A percentile compares a stretch with the other conserved stretches of the same genome.
Evolutionary conservation across 2,329 filamentous ascomycete species (phyloP).

Genomic region (Phoma herbarum): DNA sequence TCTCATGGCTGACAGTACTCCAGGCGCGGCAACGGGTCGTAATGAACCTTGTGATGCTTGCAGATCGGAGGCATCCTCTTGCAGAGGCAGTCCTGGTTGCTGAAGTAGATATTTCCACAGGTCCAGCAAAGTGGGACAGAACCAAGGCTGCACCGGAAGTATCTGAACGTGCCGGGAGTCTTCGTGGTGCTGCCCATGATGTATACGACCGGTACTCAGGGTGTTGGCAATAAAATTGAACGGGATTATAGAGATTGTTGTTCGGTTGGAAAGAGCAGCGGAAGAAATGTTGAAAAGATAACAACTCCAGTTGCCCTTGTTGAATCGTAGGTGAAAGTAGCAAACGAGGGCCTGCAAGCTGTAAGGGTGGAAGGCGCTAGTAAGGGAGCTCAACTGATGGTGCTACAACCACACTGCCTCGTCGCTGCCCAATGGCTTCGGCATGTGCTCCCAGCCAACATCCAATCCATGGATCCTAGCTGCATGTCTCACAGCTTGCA

Average conservation of each 20-base stretch:
- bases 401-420: conserved; percentile 51
- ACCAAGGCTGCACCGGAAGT: neutral
- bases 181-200: neutral
- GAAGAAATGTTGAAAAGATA: neutral
- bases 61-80: neutral
- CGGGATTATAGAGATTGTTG: neutral
- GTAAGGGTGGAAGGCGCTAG: no score
- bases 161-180: neutral
- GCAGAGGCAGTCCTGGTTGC: neutral
- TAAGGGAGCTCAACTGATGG: neutral
- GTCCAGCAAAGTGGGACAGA: neutral
- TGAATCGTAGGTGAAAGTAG: neutral
- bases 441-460: conserved; percentile 62
- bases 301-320: neutral
- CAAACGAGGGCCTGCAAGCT: neutral
- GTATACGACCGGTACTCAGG: no score
- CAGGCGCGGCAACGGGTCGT: neutral
- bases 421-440: conserved; percentile 60
- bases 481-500: conserved; percentile 60
- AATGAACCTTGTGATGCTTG: neutral
- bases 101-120: neutral
- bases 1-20: neutral
- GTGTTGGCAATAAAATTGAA: neutral
- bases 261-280: neutral
- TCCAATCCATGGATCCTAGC: conserved; percentile 57